Conservation (phyloP, 2,329 filamentous ascomycete species). For the Stemphylium lycopersici region DNA sequence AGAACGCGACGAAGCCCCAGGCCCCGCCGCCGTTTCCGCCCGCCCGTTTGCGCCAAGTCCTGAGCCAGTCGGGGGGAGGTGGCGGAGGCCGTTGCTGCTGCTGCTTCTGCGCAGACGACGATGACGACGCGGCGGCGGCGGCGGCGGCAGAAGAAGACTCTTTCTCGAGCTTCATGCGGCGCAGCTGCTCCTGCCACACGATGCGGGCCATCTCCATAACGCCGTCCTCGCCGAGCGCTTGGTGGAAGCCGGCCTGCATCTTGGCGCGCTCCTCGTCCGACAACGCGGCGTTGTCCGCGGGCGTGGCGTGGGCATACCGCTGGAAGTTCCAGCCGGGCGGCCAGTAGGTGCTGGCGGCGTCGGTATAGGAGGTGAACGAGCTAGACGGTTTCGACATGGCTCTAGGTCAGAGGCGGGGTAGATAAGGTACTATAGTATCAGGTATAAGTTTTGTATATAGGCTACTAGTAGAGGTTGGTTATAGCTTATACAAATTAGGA, state of each 20-base stretch:
- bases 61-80: slow-evolving; percentile 5
- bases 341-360: slow-evolving; percentile 9
- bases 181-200: slow-evolving; percentile 9
- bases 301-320: slow-evolving; percentile 7
- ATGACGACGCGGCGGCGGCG: slow-evolving; percentile 4
- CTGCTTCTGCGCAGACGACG: slow-evolving; percentile 6
- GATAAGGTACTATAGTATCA: too few relatives aligned
- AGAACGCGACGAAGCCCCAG: slow-evolving; percentile 10
- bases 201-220: slow-evolving; percentile 6
- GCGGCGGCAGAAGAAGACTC: slow-evolving; percentile 4
- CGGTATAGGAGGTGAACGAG: slow-evolving; percentile 6
- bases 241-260: slow-evolving; percentile 8
- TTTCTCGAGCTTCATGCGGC: slow-evolving; percentile 9
- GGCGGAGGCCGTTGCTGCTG: slow-evolving; percentile 4
- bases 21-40: slow-evolving; percentile 1
- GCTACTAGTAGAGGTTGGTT: too few relatives aligned
- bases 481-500: too few relatives aligned
- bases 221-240: slow-evolving; percentile 8
- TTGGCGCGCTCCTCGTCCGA: slow-evolving; percentile 8
- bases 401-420: slow-evolving; percentile 3
- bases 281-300: slow-evolving; percentile 7
- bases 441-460: too few relatives aligned
- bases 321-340: slow-evolving; percentile 9
- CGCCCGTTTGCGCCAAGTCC: slow-evolving; percentile 4
- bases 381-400: slow-evolving; percentile 8